Conservation (phyloP, 139 green algal species). For the Coelastrella sp. region DNA sequence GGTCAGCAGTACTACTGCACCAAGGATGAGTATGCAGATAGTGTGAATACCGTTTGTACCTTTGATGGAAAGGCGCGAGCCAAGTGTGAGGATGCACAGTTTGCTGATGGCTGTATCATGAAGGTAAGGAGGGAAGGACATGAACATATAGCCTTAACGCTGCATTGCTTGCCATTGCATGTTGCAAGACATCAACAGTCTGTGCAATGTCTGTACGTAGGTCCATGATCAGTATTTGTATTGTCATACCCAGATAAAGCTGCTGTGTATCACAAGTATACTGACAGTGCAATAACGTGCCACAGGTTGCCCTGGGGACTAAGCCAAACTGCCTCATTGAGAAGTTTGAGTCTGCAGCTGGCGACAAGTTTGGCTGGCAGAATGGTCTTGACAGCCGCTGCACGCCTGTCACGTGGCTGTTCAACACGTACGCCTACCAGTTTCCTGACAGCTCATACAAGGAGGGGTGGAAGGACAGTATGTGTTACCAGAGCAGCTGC, state of each 20-base stretch:
- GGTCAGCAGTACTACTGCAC: constrained; percentile 51
- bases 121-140: too few species aligned
- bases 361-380: constrained; percentile 60
- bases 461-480: constrained; percentile 42
- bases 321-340: constrained; percentile 32
- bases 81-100: constrained; percentile 43
- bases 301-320: constrained; percentile 28
- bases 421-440: constrained; percentile 52
- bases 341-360: constrained; percentile 31
- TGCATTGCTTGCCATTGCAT: too few species aligned
- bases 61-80: constrained; percentile 45
- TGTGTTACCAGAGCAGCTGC: constrained; percentile 47
- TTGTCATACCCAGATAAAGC: too few species aligned
- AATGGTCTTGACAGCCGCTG: constrained; percentile 44
- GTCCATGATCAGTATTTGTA: too few species aligned
- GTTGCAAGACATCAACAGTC: too few species aligned
- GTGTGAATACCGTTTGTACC: constrained; percentile 47
- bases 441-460: constrained; percentile 48
- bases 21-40: not conserved
- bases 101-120: constrained; percentile 52
- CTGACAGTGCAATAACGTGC: not conserved
- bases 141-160: too few species aligned
- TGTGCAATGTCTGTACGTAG: too few species aligned
- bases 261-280: too few species aligned
- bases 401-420: constrained; percentile 51